Percentiles rank a stretch among this genome's conserved stretches.
phyloP scores from a whole-genome alignment of 2,329 filamentous ascomycete genomes.

The Fusarium mundagurra region DNA sequence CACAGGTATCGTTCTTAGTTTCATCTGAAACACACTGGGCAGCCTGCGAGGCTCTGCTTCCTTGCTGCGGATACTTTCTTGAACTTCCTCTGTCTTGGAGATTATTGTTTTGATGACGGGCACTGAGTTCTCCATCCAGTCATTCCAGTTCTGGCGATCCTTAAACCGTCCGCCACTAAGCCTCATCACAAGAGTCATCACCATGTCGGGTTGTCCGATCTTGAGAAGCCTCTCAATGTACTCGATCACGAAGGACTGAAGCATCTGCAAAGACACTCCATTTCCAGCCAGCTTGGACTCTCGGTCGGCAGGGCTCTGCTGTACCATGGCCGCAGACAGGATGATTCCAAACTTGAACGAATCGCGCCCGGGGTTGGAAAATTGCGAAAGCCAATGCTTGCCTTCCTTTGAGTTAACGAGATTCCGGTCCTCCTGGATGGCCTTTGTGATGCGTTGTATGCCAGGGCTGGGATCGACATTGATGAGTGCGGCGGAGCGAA shows the following conservation, averaged over 20 bases:
- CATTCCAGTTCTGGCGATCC: slow-evolving; percentile 16
- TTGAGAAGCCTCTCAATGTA: neutral
- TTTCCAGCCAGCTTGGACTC: slow-evolving; percentile 2
- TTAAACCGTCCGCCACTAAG: neutral
- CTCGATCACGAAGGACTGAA: slow-evolving; percentile 16
- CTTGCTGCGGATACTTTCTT: neutral
- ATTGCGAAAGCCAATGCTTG: slow-evolving; percentile 46
- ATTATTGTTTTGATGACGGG: slow-evolving; percentile 37
- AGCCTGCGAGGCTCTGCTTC: neutral
- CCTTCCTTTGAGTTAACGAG: slow-evolving; percentile 44
- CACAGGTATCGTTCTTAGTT: slow-evolving; percentile 20
- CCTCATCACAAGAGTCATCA: neutral
- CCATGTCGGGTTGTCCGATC: neutral
- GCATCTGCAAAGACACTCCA: neutral
- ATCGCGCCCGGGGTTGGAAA: neutral
- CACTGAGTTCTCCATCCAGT: slow-evolving; percentile 34
- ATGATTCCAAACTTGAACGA: slow-evolving; percentile 5
- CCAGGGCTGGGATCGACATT: slow-evolving; percentile 38
- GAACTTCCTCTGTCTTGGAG: slow-evolving; percentile 5
- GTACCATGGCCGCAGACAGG: slow-evolving; percentile 1
- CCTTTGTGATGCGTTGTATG: slow-evolving; percentile 37
- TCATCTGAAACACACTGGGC: slow-evolving; percentile 29
- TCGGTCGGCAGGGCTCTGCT: neutral
- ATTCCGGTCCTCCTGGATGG: slow-evolving; percentile 35
- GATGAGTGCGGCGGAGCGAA: slow-evolving; percentile 29